Percentiles rank a stretch among this genome's conserved stretches.
These are phyloP conservation scores for Pyrus pyrifolia DNA, from an alignment of 306 rosid species.

Conservation along the genomic window DNA sequence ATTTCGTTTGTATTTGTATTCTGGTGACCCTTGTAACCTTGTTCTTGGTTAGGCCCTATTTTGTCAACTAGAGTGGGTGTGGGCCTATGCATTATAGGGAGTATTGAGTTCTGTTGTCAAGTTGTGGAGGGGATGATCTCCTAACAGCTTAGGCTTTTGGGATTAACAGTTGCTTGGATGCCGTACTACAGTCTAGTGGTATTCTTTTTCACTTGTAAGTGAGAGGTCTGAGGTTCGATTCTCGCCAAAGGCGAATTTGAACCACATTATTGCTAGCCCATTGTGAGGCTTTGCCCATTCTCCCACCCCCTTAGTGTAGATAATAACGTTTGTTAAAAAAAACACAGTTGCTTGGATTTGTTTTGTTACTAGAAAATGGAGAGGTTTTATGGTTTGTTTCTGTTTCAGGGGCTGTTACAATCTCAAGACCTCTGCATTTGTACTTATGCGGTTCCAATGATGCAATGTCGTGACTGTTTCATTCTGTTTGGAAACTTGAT, in stretches of 20 bases:
- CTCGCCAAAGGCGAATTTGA: too few relatives aligned
- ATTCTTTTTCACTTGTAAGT: too few relatives aligned
- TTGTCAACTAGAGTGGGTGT: neutral
- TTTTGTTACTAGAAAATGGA: neutral
- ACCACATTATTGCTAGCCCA: too few relatives aligned
- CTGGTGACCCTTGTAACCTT: neutral
- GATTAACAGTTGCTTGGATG: neutral
- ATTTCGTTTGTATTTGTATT: neutral
- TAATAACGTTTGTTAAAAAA: too few relatives aligned
- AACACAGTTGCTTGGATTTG: neutral
- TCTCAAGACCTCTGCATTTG: neutral
- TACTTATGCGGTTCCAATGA: neutral
- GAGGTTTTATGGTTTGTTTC: neutral
- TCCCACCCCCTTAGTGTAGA: too few relatives aligned
- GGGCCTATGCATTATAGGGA: neutral
- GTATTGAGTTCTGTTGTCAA: neutral
- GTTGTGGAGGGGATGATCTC: neutral
- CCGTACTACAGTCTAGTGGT: too few relatives aligned
- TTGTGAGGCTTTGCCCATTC: too few relatives aligned
- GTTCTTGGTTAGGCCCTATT: neutral
- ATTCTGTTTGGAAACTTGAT: neutral
- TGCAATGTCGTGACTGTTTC: neutral
- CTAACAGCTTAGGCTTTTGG: constrained; percentile 5
- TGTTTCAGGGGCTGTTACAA: neutral
- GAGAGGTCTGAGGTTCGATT: too few relatives aligned